Base-by-base conservation (phyloP, 2,329 filamentous ascomycete genomes). In the Ceratocystis alfenasii region DNA sequence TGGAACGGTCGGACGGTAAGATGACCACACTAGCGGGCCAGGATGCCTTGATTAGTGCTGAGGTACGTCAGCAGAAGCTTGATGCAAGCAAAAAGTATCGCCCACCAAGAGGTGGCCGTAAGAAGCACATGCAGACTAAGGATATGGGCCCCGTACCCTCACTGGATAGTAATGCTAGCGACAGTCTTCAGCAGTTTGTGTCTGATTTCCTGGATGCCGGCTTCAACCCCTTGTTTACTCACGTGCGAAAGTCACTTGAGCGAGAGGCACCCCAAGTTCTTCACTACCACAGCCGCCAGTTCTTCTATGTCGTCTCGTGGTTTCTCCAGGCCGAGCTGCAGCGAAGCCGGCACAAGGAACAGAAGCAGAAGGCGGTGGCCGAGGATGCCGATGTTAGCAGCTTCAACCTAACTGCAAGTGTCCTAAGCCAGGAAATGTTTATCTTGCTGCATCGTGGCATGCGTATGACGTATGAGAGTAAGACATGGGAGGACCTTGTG, bases 371-470 rank as follows among this genome's bases (percentile, higher is more conserved):
- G 3, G 5, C 41, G 2, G 36, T 68, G 33, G 73, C 73, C 7
- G 69, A 68, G 0, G 73, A 75, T 3, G 81, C 83, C 57, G 82
- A 85, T 2, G 75, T 87, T 20, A 87, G 89, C 72, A 90, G 85
- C 69, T 99, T 94, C 76, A 89, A 88, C 61, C 82, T 97, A 8
- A 85, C 97, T 46, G 94, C 94, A 7, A 86, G 86, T 53, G 93
- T 96, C 2, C 81, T 99, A 70, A 95, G 93, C 70, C 94, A 99
- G 73, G 89, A 97, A 75, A 96, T 89, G 71, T 96, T 99, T 71
- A 88, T 97, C 69, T 86, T 90, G 1, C 76, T 99, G 20, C 95
- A 91, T 70, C 85, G 89, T 63, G 84, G 86, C 61, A 90, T 99
- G 80, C 88, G 93, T 69, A 82, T 83, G 65, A 84, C 87, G 2